Evolutionary conservation across 2,329 filamentous ascomycete species (phyloP), one percentile per base, ranked within the genome.

Genomic region (Tolypocladium nubicola): DNA sequence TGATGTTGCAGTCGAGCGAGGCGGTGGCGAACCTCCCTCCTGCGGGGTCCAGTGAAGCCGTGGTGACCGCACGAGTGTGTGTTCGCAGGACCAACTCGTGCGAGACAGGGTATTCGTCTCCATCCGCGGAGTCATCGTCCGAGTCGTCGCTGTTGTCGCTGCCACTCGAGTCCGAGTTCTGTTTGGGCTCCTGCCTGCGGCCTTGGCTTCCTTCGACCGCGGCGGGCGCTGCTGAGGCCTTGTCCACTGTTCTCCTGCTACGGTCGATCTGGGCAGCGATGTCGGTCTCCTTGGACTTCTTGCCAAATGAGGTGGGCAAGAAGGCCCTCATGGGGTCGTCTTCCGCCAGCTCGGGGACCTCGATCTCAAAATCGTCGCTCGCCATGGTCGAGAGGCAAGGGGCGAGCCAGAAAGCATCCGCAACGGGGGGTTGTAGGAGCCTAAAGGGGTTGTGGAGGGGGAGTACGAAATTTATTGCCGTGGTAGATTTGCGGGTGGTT

Each of bases 11-110:
- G 72, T 99, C 94, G 60, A 87, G 88, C 6, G 92, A 97, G 26
- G 89, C 92, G n/a, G 90, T 94, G 53, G 93, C 85, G 68, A 99
- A 77, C 64, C 94, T 84, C 52, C 86, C 87, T 13, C 94, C 94
- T 0, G 91, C 85, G 0, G 89, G 86, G 72, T 99, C 94, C 53
- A 96, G 78, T 2, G 92, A 87, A 57, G 91, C 80, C 0, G 89
- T 87, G 8, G 93, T 97, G 47, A 97, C 84, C 7, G 92, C 85
- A 60, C 89, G 86, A 40, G 94, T 89, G 70, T 99, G 94, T 16
- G 93, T 96, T 73, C 95, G 96, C 68, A 97, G 79, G 35, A 96
- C 77, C 70, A 99, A 82, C 73, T 97, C 92, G 70, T 99, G 94
- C 7, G 94, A 95, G 14, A 95, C 85, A 1, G 94, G 94, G 62